Conservation (phyloP, 2,329 filamentous ascomycete genomes). For the Alternaria sp. region DNA sequence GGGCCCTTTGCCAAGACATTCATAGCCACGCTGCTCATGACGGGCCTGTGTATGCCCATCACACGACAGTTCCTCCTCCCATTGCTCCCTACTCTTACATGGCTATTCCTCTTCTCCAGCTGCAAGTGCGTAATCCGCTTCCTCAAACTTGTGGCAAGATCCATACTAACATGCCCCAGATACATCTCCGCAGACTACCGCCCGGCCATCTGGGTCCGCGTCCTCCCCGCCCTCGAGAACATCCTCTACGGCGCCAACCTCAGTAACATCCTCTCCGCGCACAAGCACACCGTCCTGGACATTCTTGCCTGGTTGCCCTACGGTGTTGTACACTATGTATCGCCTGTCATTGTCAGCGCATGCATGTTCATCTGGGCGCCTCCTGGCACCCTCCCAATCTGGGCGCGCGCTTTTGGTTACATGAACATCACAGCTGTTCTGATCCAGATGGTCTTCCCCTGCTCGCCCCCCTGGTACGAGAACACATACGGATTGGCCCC, state of each 20-base stretch:
- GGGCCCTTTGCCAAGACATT: conserved; percentile 80
- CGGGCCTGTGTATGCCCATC: conserved; percentile 78
- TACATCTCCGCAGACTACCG: conserved; percentile 90
- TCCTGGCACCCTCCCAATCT: conserved; percentile 83
- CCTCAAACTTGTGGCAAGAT: neutral
- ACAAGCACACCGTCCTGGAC: conserved; percentile 83
- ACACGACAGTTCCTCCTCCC: conserved; percentile 92
- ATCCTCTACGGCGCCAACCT: conserved; percentile 95
- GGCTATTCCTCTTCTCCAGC: conserved; percentile 89
- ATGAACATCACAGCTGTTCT: conserved; percentile 87
- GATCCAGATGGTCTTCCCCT: conserved; percentile 89
- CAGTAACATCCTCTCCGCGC: conserved; percentile 91
- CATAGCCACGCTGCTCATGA: conserved; percentile 69
- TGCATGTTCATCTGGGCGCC: conserved; percentile 89
- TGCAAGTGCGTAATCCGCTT: conserved; percentile 73
- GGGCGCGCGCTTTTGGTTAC: conserved; percentile 87
- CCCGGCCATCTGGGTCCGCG: conserved; percentile 93
- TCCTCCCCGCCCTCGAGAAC: conserved; percentile 92
- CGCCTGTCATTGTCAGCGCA: conserved; percentile 77
- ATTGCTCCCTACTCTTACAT: conserved; percentile 82
- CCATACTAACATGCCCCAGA: conserved; percentile 55
- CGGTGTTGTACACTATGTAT: conserved; percentile 87
- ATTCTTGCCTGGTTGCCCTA: conserved; percentile 93
- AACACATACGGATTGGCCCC: conserved; percentile 89
- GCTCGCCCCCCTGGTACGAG: conserved; percentile 97